Evolutionary conservation across 345 rosid genomes (phyloP), one percentile per base, ranked within the genome.

Genomic region (Populus ilicifolia): DNA sequence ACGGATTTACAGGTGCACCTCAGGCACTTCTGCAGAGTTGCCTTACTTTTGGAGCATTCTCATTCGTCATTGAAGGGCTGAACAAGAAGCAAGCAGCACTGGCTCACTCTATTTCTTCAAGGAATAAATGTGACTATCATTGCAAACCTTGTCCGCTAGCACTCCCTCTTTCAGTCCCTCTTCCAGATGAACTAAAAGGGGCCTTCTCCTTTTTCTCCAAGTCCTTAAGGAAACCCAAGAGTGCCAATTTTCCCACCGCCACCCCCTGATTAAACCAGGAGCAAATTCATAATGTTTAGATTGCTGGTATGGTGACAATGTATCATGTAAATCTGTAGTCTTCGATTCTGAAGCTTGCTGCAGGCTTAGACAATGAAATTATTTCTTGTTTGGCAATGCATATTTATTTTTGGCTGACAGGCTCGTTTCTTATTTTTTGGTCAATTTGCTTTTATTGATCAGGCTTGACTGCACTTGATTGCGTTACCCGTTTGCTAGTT

Each of bases 11-110:
- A 90, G 97, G 97, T 76, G 82, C 93, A 62, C 97, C 95, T 9
- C 92, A 83, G 81, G 87, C 90, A 71, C 89, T 94, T 80, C 75
- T 94, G 39, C 91, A 87, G 77, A 92, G 89, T 78, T 96, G 99
- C 83, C 78, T 96, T 36, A 88, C 95, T 27, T 88, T 92, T 74
- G 99, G 97, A 74, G 96, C 94, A 50, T 93, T 92, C 83, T 93
- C 99, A 1, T 92, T 87, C 65, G 82, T 96, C 67, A 74, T 90
- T 0, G 98, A 93, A 75, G 90, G 93, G 76, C 82, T 93, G 59
- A 93, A 92, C 92, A 91, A 88, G 84, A 89, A 88, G 82, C 94
- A 89, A 80, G 85, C 93, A 46, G 97, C 97, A 29, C 70, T 95
- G 74, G 98, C 97, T 74, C 91, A 87, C 79, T 75, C 94, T 17